Evolutionary conservation across 2,329 filamentous ascomycete species (phyloP), one percentile per base, ranked within the genome.

Genomic region (Fusarium incarnatum): DNA sequence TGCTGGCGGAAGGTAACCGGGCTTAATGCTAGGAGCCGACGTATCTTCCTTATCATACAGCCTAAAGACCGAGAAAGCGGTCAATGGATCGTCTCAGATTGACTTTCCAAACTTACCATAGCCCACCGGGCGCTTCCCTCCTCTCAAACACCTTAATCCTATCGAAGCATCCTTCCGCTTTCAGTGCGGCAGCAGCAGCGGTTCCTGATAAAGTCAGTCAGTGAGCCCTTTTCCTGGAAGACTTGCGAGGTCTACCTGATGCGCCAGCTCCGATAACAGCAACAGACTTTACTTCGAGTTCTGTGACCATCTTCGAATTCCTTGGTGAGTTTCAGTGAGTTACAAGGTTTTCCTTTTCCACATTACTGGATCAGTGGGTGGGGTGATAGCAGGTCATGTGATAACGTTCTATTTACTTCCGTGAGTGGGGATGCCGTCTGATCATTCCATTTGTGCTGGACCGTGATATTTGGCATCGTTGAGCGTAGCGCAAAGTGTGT

Each of bases 11-110:
- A 57, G 27, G n/a, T 45, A 45, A 10, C 55, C 55, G 34, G 55
- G 34, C 9, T 42, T 6, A 0, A 57, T 25, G 15, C 1, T 2
- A 1, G 2, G 16, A 3, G 5, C 11, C 8, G 8, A 7, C 2
- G n/a, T 5, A 5, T 45, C 25, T 3, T 25, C 30, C 1, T n/a
- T 18, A 42, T 57, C 45, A 13, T 57, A 57, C 6, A 50, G 13
- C 55, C 55, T 57, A 12, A 3, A 28, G 9, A 7, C 8, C 30
- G 20, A 22, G 5, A 8, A 18, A 4, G 9, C 1, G 34, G 9
- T 37, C 34, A 37, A n/a, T n/a, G 16, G 5, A 11, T 37, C 9
- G 34, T 37, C 34, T 40, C 8, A 18, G 2, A 47, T 6, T 30
- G 2, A 13, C 9, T n/a, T 0, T 1, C 10, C 6, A 11, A n/a